phyloP scores from a whole-genome alignment of 352 stramenopile species.

The Peronospora destructor region DNA sequence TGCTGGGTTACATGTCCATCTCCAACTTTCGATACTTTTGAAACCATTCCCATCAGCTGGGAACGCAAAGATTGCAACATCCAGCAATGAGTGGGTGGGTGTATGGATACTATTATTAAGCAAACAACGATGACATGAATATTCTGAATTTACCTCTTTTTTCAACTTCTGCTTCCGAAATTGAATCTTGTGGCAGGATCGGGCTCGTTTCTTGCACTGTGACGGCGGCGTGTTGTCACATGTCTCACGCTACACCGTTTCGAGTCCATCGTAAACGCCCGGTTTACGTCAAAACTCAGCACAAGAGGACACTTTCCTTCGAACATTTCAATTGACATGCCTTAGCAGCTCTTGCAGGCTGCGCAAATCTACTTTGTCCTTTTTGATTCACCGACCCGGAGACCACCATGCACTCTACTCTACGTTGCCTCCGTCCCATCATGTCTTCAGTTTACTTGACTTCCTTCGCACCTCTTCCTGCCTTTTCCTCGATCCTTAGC shows the following conservation, averaged over 20 bases:
- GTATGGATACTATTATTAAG: neutral
- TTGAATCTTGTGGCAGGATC: neutral
- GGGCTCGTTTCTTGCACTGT: no score
- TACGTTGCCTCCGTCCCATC: constrained; percentile 10
- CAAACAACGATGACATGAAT: neutral
- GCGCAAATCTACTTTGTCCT: constrained; percentile 20
- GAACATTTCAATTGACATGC: neutral
- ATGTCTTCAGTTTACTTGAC: constrained; percentile 4
- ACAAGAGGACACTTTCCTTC: neutral
- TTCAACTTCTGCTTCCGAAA: neutral
- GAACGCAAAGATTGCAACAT: neutral
- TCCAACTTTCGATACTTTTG: no score
- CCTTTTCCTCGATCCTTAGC: constrained; percentile 4
- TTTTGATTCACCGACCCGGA: neutral
- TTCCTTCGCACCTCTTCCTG: neutral
- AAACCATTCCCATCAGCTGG: no score
- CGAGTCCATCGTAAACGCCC: no score
- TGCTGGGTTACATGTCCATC: no score
- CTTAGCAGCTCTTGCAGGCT: no score
- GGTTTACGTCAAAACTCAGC: no score
- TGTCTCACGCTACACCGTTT: no score
- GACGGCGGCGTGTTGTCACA: no score
- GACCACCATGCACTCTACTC: constrained; percentile 13
- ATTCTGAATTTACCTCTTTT: neutral
- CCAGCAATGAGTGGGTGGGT: no score